Percentiles rank a stretch among this genome's conserved stretches.
phyloP scores from a whole-genome alignment of 495 filamentous ascomycete genomes.

The Aspergillus avenaceus region DNA sequence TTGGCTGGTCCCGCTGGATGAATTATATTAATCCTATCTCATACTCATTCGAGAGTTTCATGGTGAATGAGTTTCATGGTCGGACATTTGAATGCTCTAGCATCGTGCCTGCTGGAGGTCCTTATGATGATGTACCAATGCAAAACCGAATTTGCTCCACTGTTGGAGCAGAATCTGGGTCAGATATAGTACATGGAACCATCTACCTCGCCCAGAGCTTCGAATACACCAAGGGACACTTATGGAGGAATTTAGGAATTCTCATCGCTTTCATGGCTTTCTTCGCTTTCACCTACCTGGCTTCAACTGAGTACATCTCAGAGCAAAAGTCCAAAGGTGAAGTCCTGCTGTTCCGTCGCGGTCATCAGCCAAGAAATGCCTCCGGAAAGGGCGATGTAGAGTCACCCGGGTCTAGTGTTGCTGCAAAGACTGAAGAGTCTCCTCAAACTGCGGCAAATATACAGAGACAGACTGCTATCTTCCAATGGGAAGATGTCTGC shows the following conservation, averaged over 20 bases:
- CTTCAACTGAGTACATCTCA: constrained; percentile 29
- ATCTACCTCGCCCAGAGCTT: constrained; percentile 45
- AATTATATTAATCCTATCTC: constrained; percentile 67
- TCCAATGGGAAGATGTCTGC: constrained; percentile 67
- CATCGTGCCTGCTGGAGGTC: constrained; percentile 45
- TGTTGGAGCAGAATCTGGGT: constrained; percentile 44
- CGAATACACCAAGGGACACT: constrained; percentile 43
- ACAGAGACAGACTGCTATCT: constrained; percentile 46
- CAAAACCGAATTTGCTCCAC: constrained; percentile 37
- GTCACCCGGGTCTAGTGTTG: neutral
- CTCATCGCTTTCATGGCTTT: constrained; percentile 43
- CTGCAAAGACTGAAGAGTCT: neutral
- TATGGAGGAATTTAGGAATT: constrained; percentile 61
- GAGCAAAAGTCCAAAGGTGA: constrained; percentile 35
- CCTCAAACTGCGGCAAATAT: constrained; percentile 14
- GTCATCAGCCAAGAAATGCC: constrained; percentile 5
- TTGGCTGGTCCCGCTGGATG: constrained; percentile 35
- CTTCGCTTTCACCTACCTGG: constrained; percentile 40
- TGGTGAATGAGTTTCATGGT: constrained; percentile 52
- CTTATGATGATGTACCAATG: constrained; percentile 13
- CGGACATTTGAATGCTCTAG: constrained; percentile 46
- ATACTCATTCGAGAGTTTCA: constrained; percentile 32
- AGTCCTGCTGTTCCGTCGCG: constrained; percentile 35
- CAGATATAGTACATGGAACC: constrained; percentile 36
- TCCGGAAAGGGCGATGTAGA: neutral